These are phyloP conservation scores for Neurospora intermedia DNA, from an alignment of 495 filamentous ascomycete genomes.

Conservation along the genomic window DNA sequence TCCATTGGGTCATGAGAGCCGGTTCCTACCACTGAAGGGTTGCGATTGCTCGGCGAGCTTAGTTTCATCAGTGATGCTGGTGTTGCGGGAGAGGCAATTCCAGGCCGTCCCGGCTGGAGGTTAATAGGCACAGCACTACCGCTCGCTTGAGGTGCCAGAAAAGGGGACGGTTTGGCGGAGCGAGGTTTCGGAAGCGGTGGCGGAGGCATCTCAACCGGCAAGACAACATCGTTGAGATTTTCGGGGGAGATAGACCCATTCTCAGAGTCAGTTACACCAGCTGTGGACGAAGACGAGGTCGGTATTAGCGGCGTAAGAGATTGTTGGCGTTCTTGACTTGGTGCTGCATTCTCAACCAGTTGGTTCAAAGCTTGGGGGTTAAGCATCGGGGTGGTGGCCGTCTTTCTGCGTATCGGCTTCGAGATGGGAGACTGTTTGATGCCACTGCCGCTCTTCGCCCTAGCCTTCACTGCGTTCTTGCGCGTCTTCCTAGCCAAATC, in stretches of 20 bases:
- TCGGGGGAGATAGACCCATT: constrained; percentile 47
- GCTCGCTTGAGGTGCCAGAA: constrained; percentile 32
- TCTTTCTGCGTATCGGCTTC: constrained; percentile 62
- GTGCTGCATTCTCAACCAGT: constrained; percentile 25
- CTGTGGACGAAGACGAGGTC: constrained; percentile 24
- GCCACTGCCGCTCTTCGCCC: constrained; percentile 26
- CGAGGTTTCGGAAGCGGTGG: constrained; percentile 41
- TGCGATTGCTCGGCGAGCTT: constrained; percentile 32
- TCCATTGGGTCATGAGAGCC: constrained; percentile 27
- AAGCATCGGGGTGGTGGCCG: constrained; percentile 43
- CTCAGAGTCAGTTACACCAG: constrained; percentile 33
- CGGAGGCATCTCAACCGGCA: constrained; percentile 42
- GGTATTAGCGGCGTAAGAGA: constrained; percentile 15
- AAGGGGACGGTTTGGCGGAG: constrained; percentile 39
- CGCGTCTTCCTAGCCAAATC: constrained; percentile 38
- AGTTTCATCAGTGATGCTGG: constrained; percentile 76
- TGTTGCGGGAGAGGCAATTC: constrained; percentile 52
- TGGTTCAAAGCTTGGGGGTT: constrained; percentile 45
- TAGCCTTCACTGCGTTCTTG: constrained; percentile 35
- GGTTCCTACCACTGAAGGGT: constrained; percentile 12
- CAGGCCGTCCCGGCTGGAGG: constrained; percentile 16
- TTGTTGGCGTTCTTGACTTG: constrained; percentile 8
- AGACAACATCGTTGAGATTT: constrained; percentile 25
- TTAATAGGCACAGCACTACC: constrained; percentile 5
- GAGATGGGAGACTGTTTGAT: constrained; percentile 78